A percentile compares a stretch with the other conserved stretches of the same genome.
phyloP scores from a whole-genome alignment of 2,329 filamentous ascomycete species.

The Aciculosporium take region DNA sequence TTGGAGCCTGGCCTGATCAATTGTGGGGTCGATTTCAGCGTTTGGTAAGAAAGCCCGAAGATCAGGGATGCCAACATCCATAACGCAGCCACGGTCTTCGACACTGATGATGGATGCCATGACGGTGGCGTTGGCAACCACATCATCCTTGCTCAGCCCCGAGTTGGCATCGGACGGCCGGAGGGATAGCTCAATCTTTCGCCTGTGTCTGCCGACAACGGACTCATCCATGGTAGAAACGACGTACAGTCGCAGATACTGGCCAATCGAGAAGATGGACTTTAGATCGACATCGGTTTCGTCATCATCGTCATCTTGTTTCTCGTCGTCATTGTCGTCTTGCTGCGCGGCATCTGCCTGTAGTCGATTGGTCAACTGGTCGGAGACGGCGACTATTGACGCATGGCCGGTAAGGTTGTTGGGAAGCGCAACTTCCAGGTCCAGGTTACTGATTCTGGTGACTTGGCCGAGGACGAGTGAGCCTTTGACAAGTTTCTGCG shows the following conservation, averaged over 20 bases:
- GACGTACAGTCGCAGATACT: slow-evolving; percentile 78
- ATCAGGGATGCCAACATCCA: slow-evolving; percentile 70
- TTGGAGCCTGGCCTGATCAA: slow-evolving; percentile 55
- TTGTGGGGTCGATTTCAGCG: slow-evolving; percentile 57
- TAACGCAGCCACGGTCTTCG: slow-evolving; percentile 90
- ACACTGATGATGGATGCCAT: slow-evolving; percentile 82
- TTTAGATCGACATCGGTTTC: slow-evolving; percentile 56
- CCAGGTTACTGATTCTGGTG: slow-evolving; percentile 62
- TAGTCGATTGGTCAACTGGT: slow-evolving; percentile 60
- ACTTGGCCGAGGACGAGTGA: slow-evolving; percentile 82
- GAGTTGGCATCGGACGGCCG: slow-evolving; percentile 67
- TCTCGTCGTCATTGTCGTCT: slow-evolving; percentile 38
- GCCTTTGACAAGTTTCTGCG: slow-evolving; percentile 66
- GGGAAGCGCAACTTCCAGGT: slow-evolving; percentile 69
- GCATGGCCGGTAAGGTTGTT: slow-evolving; percentile 89
- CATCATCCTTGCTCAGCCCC: slow-evolving; percentile 55
- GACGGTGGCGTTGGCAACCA: slow-evolving; percentile 62
- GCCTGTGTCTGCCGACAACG: slow-evolving; percentile 50
- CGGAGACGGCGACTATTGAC: slow-evolving; percentile 82
- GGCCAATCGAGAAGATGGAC: slow-evolving; percentile 64
- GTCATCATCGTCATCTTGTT: slow-evolving; percentile 23
- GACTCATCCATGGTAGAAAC: slow-evolving; percentile 59
- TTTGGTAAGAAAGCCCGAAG: slow-evolving; percentile 74
- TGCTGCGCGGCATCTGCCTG: slow-evolving; percentile 48
- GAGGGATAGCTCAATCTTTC: slow-evolving; percentile 76